Conservation (phyloP, 2,329 filamentous ascomycete genomes). For the Mycosphaerelloides madeirae region DNA sequence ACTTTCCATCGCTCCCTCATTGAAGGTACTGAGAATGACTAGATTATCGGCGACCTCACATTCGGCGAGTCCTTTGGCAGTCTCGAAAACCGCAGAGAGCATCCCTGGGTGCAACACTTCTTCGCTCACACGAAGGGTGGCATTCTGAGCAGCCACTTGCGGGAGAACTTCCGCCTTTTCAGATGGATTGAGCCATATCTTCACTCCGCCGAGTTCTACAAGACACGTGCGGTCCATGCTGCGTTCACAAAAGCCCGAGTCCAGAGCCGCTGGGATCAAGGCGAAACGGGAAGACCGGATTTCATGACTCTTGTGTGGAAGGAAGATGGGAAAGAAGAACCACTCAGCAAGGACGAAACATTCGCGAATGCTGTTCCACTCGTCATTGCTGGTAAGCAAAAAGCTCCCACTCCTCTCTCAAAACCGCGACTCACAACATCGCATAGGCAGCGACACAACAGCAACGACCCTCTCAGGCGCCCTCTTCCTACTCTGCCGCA, state of each 20-base stretch:
- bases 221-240: neutral
- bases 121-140: slow-evolving; percentile 9
- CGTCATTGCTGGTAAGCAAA: slow-evolving; percentile 61
- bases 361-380: slow-evolving; percentile 48
- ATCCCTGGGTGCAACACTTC: slow-evolving; percentile 10
- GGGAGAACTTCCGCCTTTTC: neutral
- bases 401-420: too few relatives aligned
- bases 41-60: slow-evolving; percentile 16
- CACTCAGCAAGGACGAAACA: neutral
- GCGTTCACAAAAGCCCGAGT: neutral
- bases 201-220: neutral
- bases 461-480: neutral
- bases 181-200: slow-evolving; percentile 1
- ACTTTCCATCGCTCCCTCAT: neutral
- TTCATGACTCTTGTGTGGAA: slow-evolving; percentile 51
- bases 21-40: neutral
- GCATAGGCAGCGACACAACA: neutral
- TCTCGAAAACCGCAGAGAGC: slow-evolving; percentile 9
- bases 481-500: neutral
- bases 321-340: slow-evolving; percentile 49
- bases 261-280: neutral
- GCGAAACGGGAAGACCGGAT: slow-evolving; percentile 37
- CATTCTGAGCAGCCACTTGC: slow-evolving; percentile 3
- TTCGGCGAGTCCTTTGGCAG: slow-evolving; percentile 17
- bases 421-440: too few relatives aligned